Evolutionary conservation across 441 rosid species (phyloP).

Genomic region (Bruguiera hainesii): DNA sequence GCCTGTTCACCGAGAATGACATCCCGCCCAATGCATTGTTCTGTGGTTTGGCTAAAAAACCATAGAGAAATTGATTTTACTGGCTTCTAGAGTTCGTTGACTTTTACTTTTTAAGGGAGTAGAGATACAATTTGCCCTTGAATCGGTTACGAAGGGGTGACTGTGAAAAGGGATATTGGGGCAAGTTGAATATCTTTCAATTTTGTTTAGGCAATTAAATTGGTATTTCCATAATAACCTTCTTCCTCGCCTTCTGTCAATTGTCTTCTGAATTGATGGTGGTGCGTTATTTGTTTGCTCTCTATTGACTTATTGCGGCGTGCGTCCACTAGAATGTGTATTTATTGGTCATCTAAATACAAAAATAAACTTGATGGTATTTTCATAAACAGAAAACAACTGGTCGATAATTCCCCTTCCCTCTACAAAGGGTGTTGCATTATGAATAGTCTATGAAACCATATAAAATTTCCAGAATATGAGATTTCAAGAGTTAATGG

Average conservation of each 20-base stretch:
- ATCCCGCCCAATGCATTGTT: conserved; percentile 39
- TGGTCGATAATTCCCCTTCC: too few relatives aligned
- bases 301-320: not conserved
- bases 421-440: too few relatives aligned
- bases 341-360: too few relatives aligned
- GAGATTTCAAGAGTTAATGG: too few relatives aligned
- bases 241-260: too few relatives aligned
- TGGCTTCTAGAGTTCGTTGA: not conserved
- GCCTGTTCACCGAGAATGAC: conserved; percentile 35
- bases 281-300: not conserved
- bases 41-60: conserved; percentile 42
- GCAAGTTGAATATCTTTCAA: conserved; percentile 6
- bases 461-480: too few relatives aligned
- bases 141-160: conserved; percentile 49
- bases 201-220: conserved; percentile 4
- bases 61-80: conserved; percentile 7
- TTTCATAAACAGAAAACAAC: too few relatives aligned
- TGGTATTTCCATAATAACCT: too few relatives aligned
- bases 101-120: not conserved
- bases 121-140: not conserved
- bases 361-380: too few relatives aligned
- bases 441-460: too few relatives aligned
- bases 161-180: conserved; percentile 22
- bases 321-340: too few relatives aligned
- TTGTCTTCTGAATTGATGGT: not conserved